Evolutionary conservation across 2,329 filamentous ascomycete species (phyloP).

Genomic region (Colletotrichum sp.): DNA sequence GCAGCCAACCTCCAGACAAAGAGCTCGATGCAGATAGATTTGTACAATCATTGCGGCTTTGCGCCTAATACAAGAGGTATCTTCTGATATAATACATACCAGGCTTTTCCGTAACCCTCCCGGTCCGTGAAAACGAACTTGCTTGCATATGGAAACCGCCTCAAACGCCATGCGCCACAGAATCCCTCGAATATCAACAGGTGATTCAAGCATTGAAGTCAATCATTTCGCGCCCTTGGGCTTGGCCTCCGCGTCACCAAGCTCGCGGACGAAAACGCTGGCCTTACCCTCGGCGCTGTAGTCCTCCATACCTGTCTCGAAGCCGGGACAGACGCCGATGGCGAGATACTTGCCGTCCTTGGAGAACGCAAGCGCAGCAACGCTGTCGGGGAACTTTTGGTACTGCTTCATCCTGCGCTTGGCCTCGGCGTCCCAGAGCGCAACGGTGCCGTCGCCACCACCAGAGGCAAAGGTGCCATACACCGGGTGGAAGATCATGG

Average conservation of each 20-base stretch:
- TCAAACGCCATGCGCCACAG: slow-evolving; percentile 23
- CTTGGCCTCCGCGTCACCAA: slow-evolving; percentile 88
- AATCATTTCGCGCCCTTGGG: slow-evolving; percentile 75
- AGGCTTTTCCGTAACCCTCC: slow-evolving; percentile 20
- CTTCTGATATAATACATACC: slow-evolving; percentile 19
- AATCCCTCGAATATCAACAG: slow-evolving; percentile 22
- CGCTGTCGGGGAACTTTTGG: slow-evolving; percentile 79
- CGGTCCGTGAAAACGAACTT: slow-evolving; percentile 31
- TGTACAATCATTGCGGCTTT: not conserved
- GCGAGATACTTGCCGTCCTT: slow-evolving; percentile 79
- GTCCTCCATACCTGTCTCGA: slow-evolving; percentile 86
- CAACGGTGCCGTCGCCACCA: slow-evolving; percentile 90
- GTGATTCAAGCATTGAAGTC: not conserved
- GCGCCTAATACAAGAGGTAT: slow-evolving; percentile 11
- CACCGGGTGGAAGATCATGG: slow-evolving; percentile 84
- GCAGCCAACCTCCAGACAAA: not conserved
- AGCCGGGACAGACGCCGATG: slow-evolving; percentile 82
- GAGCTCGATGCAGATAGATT: not conserved
- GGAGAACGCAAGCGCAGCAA: slow-evolving; percentile 80
- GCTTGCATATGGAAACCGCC: slow-evolving; percentile 28
- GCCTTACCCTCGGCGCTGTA: slow-evolving; percentile 75
- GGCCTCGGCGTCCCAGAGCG: slow-evolving; percentile 88
- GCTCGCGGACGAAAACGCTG: slow-evolving; percentile 80
- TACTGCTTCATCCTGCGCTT: slow-evolving; percentile 92
- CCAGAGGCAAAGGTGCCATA: slow-evolving; percentile 87